These are phyloP conservation scores for Millerozyma acaciae DNA, from an alignment of 805 yeast species.

Conservation along the genomic window DNA sequence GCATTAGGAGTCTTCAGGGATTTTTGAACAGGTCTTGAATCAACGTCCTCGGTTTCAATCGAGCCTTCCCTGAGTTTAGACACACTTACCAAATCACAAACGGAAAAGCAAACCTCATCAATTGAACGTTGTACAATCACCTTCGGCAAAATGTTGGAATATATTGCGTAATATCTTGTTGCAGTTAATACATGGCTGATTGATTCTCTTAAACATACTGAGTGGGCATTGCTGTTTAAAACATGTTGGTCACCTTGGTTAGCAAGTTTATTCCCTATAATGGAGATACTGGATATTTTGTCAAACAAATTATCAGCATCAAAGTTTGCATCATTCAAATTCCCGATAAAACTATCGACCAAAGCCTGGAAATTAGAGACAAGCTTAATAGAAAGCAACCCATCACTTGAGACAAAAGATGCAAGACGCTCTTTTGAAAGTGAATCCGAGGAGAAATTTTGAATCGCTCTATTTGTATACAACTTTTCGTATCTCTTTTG, in stretches of 20 bases:
- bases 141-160: slow-evolving; percentile 62
- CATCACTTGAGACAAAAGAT: slow-evolving; percentile 31
- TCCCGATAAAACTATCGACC: slow-evolving; percentile 42
- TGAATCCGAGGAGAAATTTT: slow-evolving; percentile 15
- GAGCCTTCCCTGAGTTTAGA: slow-evolving; percentile 39
- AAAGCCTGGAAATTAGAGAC: slow-evolving; percentile 45
- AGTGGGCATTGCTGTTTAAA: slow-evolving; percentile 32
- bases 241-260: slow-evolving; percentile 24
- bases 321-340: slow-evolving; percentile 22
- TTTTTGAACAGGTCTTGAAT: slow-evolving; percentile 3
- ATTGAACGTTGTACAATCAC: slow-evolving; percentile 71
- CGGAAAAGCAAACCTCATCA: slow-evolving; percentile 63
- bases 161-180: slow-evolving; percentile 67
- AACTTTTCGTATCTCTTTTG: slow-evolving; percentile 48
- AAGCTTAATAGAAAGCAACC: slow-evolving; percentile 44
- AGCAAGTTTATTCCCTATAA: slow-evolving; percentile 41
- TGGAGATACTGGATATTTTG: slow-evolving; percentile 46
- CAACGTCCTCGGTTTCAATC: slow-evolving; percentile 5
- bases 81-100: slow-evolving; percentile 57
- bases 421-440: slow-evolving; percentile 22
- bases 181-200: slow-evolving; percentile 73
- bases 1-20: slow-evolving; percentile 1
- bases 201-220: slow-evolving; percentile 56
- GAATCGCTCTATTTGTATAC: slow-evolving; percentile 29
- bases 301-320: slow-evolving; percentile 46